Base-by-base conservation (phyloP, 73 alveolate genomes). In the Tetrahymena malaccensis region DNA sequence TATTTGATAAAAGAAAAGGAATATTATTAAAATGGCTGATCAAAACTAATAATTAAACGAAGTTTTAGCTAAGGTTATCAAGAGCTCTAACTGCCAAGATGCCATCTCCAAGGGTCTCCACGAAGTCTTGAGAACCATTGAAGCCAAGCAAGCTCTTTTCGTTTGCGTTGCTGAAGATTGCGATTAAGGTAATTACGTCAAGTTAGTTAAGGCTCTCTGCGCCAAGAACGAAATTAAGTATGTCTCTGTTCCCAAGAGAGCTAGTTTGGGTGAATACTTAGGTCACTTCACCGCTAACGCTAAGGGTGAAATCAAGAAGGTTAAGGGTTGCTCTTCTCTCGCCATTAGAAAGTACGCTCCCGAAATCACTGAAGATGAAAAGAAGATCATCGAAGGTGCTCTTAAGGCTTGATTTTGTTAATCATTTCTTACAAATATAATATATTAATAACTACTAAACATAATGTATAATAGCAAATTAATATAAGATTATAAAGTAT, bases 101-200 rank as follows among this genome's bases (percentile, higher is more conserved):
- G 89, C 89, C 89, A 70, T 70, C 89, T 70, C 89, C 89, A 70
- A 70, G 89, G 89, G 89, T 70, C 89, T 70, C 89, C 89, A 70
- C 89, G 89, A 70, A 70, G 89, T 70, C 89, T 70, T 70, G 89
- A 70, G 89, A 70, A 70, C 89, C 19, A 70, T 70, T 31, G 89
- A 70, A 70, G 89, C 89, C 37, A 70, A 70, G 89, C 89, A 70
- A 70, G 89, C 89, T 70, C 89, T 70, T 70, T 70, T 70, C 89
- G 89, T 70, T 70, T 70, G 89, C 40, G 89, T 70, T 70, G 89
- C 89, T 70, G 89, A 70, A 70, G 89, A 70, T 70, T 70, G 89
- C 89, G 34, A n/a, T 70, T n/a, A 70, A 70, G 89, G 40, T 31
- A 70, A 70, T 31, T 70, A 70, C 89, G 37, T 70, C 37, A 70